Base-by-base conservation (phyloP, 768 basidiomycete species). In the Ramaria sp. region DNA sequence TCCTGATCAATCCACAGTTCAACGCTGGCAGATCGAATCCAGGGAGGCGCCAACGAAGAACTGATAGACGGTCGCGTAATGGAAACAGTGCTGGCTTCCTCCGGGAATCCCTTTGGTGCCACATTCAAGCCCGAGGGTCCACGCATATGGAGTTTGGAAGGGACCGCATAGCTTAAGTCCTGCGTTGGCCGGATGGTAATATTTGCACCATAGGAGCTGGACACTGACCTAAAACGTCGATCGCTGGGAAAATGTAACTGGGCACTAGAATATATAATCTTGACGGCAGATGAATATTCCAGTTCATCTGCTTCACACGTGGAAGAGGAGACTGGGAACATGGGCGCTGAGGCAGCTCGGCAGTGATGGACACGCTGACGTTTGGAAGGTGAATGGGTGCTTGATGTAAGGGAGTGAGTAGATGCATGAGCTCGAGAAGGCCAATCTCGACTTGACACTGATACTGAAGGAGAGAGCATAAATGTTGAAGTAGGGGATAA, bases 1-100 rank as follows among this genome's bases (percentile, higher is more conserved):
- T 91, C 91, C 66, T 92, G 91, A 64, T 91, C 91, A 24, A 92
- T 83, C 67, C 82, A 77, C 34, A 91, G 70, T 57, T 86, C 80
- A 31, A 91, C 67, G 41, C 15, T 17, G 11, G 31, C 17, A 30
- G 22, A 27, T 30, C 24, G 48, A 11, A 49, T 27, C 22, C 48
- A 49, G 27, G 48, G n/a, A 6, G 48, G 48, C 6, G 48, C 31
- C 42, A n/a, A 17, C 42, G n/a, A 9, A 43, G 48, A 17, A 20
- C 45, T 27, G 45, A 12, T 19, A 27, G 19, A 27, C 27, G 27
- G 45, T 17, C 24, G 7, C 17, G 45, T 19, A 17, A 27, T 9
- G 6, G 45, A 17, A 27, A 46, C n/a, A 19, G 45, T n/a, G 45
- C 19, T 46, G 12, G 34, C 13, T 10, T 13, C 34, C 13, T 37